A percentile compares a stretch with the other conserved stretches of the same genome.
These are phyloP conservation scores for Globisporangium barbulae DNA, from an alignment of 352 stramenopile genomes.

Conservation along the genomic window DNA sequence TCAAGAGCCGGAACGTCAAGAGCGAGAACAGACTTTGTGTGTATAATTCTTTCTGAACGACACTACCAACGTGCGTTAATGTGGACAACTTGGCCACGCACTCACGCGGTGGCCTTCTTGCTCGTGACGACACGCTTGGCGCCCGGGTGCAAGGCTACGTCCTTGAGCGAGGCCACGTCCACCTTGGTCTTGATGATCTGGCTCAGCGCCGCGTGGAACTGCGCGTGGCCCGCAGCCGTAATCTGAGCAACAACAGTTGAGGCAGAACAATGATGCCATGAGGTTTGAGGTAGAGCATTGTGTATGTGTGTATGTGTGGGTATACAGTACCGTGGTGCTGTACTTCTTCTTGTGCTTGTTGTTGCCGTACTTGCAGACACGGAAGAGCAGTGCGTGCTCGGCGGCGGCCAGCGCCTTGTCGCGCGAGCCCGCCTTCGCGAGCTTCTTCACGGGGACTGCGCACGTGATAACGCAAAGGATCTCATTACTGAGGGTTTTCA, in stretches of 20 bases:
- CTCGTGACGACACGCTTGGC: constrained; percentile 38
- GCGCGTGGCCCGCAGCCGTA: constrained; percentile 46
- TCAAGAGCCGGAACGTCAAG: neutral
- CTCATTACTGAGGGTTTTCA: neutral
- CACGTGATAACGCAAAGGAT: neutral
- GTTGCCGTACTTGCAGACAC: constrained; percentile 77
- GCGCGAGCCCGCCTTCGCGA: constrained; percentile 4
- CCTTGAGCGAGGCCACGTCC: constrained; percentile 33
- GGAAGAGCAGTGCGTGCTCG: constrained; percentile 69
- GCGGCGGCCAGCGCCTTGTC: constrained; percentile 36
- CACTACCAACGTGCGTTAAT: neutral
- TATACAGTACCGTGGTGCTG: constrained; percentile 49
- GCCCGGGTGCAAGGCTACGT: constrained; percentile 8
- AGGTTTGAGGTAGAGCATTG: neutral
- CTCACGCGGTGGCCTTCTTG: constrained; percentile 66
- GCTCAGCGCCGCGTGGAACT: constrained; percentile 67
- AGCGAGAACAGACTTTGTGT: neutral
- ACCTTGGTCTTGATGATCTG: constrained; percentile 73
- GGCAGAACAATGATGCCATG: neutral
- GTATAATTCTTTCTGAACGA: neutral
- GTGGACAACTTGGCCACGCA: neutral
- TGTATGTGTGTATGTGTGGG: neutral
- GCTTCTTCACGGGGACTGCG: constrained; percentile 19
- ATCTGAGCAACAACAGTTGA: constrained; percentile 30
- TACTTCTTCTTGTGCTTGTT: constrained; percentile 88